Evolutionary conservation across 2,329 filamentous ascomycete species (phyloP).

Genomic region (Penicillium sp.): DNA sequence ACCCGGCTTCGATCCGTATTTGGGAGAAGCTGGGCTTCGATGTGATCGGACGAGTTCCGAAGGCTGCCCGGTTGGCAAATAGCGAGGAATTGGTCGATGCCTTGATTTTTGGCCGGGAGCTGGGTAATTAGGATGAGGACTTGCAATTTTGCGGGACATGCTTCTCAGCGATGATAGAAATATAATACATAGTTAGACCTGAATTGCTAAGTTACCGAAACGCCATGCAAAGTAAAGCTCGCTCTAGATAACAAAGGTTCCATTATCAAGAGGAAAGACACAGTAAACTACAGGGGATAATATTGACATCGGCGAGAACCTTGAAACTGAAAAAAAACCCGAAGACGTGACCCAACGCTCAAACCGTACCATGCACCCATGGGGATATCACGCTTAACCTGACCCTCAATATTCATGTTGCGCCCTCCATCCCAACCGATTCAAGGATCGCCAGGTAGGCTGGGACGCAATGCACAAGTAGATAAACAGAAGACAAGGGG

Average conservation of each 20-base stretch:
- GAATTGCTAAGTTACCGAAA: neutral
- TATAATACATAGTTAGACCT: neutral
- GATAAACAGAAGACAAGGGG: conserved; percentile 10
- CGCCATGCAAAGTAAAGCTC: neutral
- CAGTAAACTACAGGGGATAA: conserved; percentile 19
- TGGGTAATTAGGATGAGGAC: conserved; percentile 20
- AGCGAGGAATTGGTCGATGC: conserved; percentile 38
- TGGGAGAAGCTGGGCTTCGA: conserved; percentile 38
- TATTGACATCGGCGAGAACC: conserved; percentile 15
- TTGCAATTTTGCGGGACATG: neutral
- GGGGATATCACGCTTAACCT: conserved; percentile 27
- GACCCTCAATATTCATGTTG: conserved; percentile 18
- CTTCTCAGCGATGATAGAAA: neutral
- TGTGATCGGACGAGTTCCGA: conserved; percentile 36
- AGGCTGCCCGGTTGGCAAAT: conserved; percentile 33
- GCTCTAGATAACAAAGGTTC: conserved; percentile 1
- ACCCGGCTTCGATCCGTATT: conserved; percentile 36
- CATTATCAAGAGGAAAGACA: conserved; percentile 1
- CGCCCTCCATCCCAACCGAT: neutral
- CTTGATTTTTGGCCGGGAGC: conserved; percentile 34
- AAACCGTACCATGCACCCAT: conserved; percentile 23
- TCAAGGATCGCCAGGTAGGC: neutral
- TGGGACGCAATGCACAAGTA: conserved; percentile 11
- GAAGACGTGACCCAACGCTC: conserved; percentile 17
- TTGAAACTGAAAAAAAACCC: conserved; percentile 4